Evolutionary conservation across 129 eudicot species (phyloP), one percentile per base, ranked within the genome.

Genomic region (Pittosporum tobira): DNA sequence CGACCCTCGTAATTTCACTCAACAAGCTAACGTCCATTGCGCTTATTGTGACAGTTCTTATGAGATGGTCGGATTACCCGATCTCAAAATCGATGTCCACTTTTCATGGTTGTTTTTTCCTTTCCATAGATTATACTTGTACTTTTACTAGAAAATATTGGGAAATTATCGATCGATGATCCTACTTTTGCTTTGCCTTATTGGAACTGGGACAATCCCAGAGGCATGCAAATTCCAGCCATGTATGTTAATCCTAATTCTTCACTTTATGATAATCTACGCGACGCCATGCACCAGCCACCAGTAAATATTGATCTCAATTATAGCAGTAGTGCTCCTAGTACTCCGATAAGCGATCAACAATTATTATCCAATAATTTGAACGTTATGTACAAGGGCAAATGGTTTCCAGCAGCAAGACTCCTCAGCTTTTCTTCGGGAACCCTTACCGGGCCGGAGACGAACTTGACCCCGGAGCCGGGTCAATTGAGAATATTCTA

Each of bases 71-170:
- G 78, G 78, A 0, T 67, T 48, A 30, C 78, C 73, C 0, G 38
- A 54, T 15, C 49, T 62, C 0, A 67, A 70, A 51, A 34, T 81
- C 0, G 78, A 77, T 37, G 67, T 77, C 37, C 87, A 81, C 50
- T 58, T 37, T 46, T 76, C 80, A 12, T 81, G 83, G 87, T 62
- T 81, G 13, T 81, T 81, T 30, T 77, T 77, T 5, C 84, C 88
- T 0, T 81, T 77, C 36, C 86, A 81, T 28, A 75, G 88, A 20
- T 74, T 65, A 65, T 81, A 81, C 28, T 64, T 81, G 4, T 74
- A 81, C 65, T 81, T 77, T 29, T 69, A 54, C 26, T 82, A 80
- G 66, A 65, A 34, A 15, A 80, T 76, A 0, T 36, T 76, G 60
- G 82, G 87, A 0, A 76, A 54, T n/a, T n/a, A 23, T 46, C 76